Percentiles rank a stretch among this genome's conserved stretches.
Evolutionary conservation across 192 early-diverging fungal genomes (phyloP).

Genomic region (Coemansia sp.): DNA sequence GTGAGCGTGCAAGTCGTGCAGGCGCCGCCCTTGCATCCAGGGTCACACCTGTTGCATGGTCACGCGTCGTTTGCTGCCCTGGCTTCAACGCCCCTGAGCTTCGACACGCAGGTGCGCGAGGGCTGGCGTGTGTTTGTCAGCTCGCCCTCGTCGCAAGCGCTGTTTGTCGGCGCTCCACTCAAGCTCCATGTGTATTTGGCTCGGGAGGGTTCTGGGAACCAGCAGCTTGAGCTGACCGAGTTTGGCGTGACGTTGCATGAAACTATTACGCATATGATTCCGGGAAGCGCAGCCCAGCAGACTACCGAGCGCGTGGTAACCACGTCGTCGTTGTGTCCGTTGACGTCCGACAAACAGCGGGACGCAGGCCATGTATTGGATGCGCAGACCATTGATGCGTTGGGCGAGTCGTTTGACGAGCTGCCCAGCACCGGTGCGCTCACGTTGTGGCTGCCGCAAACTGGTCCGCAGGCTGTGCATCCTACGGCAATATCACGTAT

Average conservation of each 20-base stretch:
- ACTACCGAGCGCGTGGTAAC: slow-evolving; percentile 18
- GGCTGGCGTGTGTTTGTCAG: slow-evolving; percentile 27
- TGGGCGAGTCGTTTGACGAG: slow-evolving; percentile 40
- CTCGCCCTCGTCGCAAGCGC: slow-evolving; percentile 30
- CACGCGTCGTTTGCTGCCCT: slow-evolving; percentile 20
- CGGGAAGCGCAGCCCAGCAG: slow-evolving; percentile 10
- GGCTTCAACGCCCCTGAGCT: slow-evolving; percentile 19
- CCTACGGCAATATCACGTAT: slow-evolving; percentile 28
- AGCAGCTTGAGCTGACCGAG: slow-evolving; percentile 20
- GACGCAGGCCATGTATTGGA: slow-evolving; percentile 17
- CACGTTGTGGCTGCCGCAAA: slow-evolving; percentile 10
- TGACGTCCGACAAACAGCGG: not conserved
- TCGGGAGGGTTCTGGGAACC: not conserved
- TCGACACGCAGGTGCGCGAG: slow-evolving; percentile 16
- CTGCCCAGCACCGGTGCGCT: slow-evolving; percentile 24
- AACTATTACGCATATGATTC: slow-evolving; percentile 21
- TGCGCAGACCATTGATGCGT: slow-evolving; percentile 30
- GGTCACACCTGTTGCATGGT: slow-evolving; percentile 11
- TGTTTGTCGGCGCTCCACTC: slow-evolving; percentile 16
- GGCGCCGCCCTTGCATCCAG: slow-evolving; percentile 13
- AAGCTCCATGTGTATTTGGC: slow-evolving; percentile 31
- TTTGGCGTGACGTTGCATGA: slow-evolving; percentile 24
- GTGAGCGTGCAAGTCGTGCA: slow-evolving; percentile 22
- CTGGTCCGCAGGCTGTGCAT: slow-evolving; percentile 19
- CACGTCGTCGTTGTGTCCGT: slow-evolving; percentile 18